Evolutionary conservation across 2,329 filamentous ascomycete species (phyloP).

Genomic region (Corynespora cassiicola): DNA sequence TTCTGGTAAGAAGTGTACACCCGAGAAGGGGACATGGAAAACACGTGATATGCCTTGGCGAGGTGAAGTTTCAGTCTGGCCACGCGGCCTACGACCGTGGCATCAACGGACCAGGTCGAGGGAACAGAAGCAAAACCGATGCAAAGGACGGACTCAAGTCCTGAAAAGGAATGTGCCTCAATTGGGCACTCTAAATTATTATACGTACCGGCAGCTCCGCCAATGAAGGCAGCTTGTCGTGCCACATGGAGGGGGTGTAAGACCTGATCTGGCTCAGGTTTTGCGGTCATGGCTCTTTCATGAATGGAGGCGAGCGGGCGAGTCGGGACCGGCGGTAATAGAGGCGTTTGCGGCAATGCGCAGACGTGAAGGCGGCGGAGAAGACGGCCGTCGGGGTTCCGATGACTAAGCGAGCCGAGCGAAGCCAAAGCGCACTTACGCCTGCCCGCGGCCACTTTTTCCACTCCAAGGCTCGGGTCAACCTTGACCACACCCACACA

Average conservation of each 20-base stretch:
- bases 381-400: conserved; percentile 12
- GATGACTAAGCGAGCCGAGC: conserved; percentile 22
- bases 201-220: conserved; percentile 36
- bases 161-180: too few species aligned
- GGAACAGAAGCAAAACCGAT: not conserved
- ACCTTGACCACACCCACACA: conserved; percentile 25
- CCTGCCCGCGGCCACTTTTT: conserved; percentile 32
- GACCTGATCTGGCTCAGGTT: conserved; percentile 28
- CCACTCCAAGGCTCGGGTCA: conserved; percentile 28
- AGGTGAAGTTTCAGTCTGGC: too few species aligned
- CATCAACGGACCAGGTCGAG: not conserved
- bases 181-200: too few species aligned
- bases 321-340: conserved; percentile 1
- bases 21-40: too few species aligned
- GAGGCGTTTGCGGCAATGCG: too few species aligned
- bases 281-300: conserved; percentile 29
- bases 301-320: conserved; percentile 12
- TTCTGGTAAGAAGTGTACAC: too few species aligned
- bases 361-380: not conserved
- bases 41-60: conserved; percentile 23
- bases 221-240: conserved; percentile 31
- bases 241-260: conserved; percentile 35
- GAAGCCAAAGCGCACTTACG: conserved; percentile 19
- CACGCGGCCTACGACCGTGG: not conserved
- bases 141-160: too few species aligned